Evolutionary conservation across 805 yeast species (phyloP).

Genomic region (Kluyveromyces siamensis): DNA sequence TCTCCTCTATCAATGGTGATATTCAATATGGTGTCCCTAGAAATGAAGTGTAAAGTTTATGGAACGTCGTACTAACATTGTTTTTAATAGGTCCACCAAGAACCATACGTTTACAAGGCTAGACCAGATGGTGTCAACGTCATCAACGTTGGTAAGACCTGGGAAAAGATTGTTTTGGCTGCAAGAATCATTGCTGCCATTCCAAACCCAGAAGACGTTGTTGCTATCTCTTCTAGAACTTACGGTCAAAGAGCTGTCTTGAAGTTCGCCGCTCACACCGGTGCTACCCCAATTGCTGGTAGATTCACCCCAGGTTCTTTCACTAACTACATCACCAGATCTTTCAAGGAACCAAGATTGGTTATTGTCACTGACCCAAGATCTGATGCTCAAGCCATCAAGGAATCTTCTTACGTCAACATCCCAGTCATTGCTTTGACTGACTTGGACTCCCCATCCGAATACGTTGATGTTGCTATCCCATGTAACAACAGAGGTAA

Average conservation of each 20-base stretch:
- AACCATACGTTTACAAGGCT: slow-evolving; percentile 93
- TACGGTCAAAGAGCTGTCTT: slow-evolving; percentile 99
- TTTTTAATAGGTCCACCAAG: slow-evolving; percentile 73
- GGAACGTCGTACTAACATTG: neutral
- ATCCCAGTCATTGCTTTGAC: slow-evolving; percentile 99
- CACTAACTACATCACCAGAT: slow-evolving; percentile 99
- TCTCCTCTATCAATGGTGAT: slow-evolving; percentile 5
- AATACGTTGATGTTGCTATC: slow-evolving; percentile 98
- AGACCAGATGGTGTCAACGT: slow-evolving; percentile 99
- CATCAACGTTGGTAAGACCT: slow-evolving; percentile 97
- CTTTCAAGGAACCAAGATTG: slow-evolving; percentile 99
- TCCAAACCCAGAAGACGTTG: slow-evolving; percentile 97
- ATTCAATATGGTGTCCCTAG: neutral
- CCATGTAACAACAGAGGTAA: slow-evolving; percentile 99
- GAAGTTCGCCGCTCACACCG: slow-evolving; percentile 99
- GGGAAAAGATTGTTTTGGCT: slow-evolving; percentile 99
- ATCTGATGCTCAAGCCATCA: slow-evolving; percentile 99
- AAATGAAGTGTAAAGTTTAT: neutral
- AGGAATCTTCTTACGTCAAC: slow-evolving; percentile 99
- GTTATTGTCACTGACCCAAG: slow-evolving; percentile 99
- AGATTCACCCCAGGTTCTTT: slow-evolving; percentile 99
- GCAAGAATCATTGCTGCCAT: slow-evolving; percentile 99
- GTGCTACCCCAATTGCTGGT: slow-evolving; percentile 99
- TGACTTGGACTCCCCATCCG: slow-evolving; percentile 98
- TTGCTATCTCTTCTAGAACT: slow-evolving; percentile 97